Percentiles rank a stretch among this genome's conserved stretches.
Conservation (phyloP, 1,284 basidiomycete species). For the Volvariella volvacea region DNA sequence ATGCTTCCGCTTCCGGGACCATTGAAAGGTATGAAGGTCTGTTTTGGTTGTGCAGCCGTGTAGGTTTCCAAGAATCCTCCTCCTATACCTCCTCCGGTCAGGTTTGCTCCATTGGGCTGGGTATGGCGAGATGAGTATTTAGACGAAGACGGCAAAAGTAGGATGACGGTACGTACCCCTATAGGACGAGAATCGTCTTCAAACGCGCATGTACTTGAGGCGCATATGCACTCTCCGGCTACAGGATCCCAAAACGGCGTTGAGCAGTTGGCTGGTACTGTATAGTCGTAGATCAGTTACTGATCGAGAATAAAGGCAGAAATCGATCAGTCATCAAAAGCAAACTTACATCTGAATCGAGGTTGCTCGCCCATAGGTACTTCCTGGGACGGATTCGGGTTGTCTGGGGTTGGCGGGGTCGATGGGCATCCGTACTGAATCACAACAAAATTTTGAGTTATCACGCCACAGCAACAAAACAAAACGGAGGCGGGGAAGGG, state of each 20-base stretch:
- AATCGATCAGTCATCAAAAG: not conserved
- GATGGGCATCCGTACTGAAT: slow-evolving; percentile 73
- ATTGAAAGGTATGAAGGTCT: slow-evolving; percentile 47
- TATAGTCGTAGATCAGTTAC: not conserved
- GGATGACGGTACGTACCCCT: slow-evolving; percentile 39
- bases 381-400: slow-evolving; percentile 63
- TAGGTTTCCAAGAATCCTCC: slow-evolving; percentile 18
- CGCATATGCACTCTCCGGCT: slow-evolving; percentile 57
- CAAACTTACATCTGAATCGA: slow-evolving; percentile 46
- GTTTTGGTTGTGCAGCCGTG: slow-evolving; percentile 18
- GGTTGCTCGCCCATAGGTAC: slow-evolving; percentile 32
- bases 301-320: slow-evolving; percentile 1
- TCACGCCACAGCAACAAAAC: not conserved
- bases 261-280: slow-evolving; percentile 68
- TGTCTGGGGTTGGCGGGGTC: slow-evolving; percentile 41
- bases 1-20: slow-evolving; percentile 20
- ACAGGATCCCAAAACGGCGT: slow-evolving; percentile 79
- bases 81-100: slow-evolving; percentile 54
- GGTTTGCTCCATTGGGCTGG: slow-evolving; percentile 63
- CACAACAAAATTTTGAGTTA: too few species aligned
- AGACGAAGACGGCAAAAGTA: not conserved
- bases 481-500: not conserved
- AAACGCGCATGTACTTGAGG: slow-evolving; percentile 49
- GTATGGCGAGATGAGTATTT: slow-evolving; percentile 4
- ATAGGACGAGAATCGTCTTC: slow-evolving; percentile 59